Evolutionary conservation across 228 moss, liverwort and hornwort species (phyloP), one percentile per base, ranked within the genome.

Genomic region (Sphagnum fallax): DNA sequence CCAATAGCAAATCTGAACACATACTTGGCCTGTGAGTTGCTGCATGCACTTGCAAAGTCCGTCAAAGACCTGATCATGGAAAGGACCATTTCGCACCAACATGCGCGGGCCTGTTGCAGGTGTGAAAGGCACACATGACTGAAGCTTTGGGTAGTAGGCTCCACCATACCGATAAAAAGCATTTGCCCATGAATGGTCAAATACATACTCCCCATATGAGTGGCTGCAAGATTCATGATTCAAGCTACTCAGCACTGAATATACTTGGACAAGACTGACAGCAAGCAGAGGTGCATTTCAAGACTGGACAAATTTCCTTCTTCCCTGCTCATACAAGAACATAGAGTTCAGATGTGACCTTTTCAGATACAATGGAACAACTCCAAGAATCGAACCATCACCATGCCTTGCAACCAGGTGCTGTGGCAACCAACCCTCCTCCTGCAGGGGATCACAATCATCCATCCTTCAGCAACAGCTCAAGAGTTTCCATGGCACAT

Each of bases 121-220:
- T 64, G 94, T 98, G 78, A 98, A 98, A 52, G 98, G 98, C 57
- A 98, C 89, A 77, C 98, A 98, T 61, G 84, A 90, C 75, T 98
- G 98, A 65, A 98, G 82, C 77, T 98, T 98, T 51, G 98, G 98
- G 69, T 98, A 94, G 79, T 98, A 98, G 67, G 87, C 75, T 74
- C 94, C 92, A n/a, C 98, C 94, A 71, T 90, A 98, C 71, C 90
- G 90, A 74, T 70, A 87, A 79, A 86, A 98, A 61, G 98, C 90
- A 72, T 83, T 94, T 65, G 98, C 94, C 98, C 94, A 98, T 61
- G 87, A 66, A 70, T 94, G 94, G 75, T 98, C 98, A 72, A 98
- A 98, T 69, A 98, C 98, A 66, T 98, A 98, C 72, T 98, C 98
- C 74, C 98, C 98, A 66, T 98, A 98, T 11, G 98, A 98, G 75